Conservation (phyloP, 2,329 filamentous ascomycete genomes). For the Magnaporthiopsis poae region DNA sequence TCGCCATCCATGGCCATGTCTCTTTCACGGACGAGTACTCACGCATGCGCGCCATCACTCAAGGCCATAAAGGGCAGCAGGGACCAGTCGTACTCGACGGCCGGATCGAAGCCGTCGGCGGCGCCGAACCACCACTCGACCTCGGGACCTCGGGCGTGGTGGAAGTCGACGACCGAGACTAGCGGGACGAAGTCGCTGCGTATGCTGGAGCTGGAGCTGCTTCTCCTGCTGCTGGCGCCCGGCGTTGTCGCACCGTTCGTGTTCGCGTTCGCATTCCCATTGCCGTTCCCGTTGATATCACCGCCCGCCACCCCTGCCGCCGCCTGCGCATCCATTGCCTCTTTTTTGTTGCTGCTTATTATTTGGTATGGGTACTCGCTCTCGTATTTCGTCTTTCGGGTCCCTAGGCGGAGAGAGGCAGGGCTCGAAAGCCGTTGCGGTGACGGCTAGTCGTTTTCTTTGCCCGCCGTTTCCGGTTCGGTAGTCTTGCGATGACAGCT, state of each 20-base stretch:
- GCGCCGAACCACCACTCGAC: conserved; percentile 84
- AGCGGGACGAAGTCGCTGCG: conserved; percentile 49
- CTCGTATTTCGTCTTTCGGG: background rate
- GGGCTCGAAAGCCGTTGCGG: background rate
- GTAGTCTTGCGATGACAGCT: background rate
- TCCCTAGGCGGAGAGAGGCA: background rate
- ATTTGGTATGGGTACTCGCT: background rate
- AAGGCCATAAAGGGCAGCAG: conserved; percentile 93
- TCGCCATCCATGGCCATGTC: conserved; percentile 4
- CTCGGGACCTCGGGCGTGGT: conserved; percentile 81
- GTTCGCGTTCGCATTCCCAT: background rate
- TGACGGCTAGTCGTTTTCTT: background rate
- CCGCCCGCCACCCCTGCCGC: background rate
- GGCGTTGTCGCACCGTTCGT: background rate
- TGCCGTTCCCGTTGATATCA: background rate
- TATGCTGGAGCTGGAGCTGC: conserved; percentile 3
- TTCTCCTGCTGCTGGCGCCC: conserved; percentile 2
- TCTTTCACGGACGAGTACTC: conserved; percentile 28
- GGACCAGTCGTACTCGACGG: conserved; percentile 76
- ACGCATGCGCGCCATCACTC: conserved; percentile 91
- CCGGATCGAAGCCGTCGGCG: conserved; percentile 65
- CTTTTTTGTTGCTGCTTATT: background rate
- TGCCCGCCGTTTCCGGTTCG: background rate
- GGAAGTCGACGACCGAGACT: conserved; percentile 73
- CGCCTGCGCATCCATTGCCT: background rate